These are phyloP conservation scores for Triticum monococcum DNA, from an alignment of 176 grass and related monocot species.

Conservation along the genomic window DNA sequence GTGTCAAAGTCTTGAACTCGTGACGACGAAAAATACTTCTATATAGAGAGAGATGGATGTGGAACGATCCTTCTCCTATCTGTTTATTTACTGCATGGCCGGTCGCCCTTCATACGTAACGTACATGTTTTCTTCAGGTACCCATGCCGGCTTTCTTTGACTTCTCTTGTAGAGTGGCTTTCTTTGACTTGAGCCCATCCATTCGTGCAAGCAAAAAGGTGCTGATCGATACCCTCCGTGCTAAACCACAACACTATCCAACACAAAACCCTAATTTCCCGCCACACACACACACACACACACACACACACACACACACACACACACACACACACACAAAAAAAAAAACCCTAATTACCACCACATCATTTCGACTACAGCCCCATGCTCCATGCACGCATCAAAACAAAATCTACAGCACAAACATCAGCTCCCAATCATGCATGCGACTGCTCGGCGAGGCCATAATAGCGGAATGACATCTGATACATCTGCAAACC, in stretches of 20 bases:
- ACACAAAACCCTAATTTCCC: not conserved
- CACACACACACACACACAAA: too few relatives aligned
- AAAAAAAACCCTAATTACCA: not conserved
- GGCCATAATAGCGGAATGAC: conserved; percentile 18
- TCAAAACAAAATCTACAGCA: not conserved
- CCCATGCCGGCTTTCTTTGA: not conserved
- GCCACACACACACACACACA: too few relatives aligned
- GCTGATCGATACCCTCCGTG: not conserved
- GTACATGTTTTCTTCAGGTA: not conserved
- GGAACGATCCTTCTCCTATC: not conserved
- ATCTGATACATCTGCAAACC: not conserved
- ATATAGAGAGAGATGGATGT: not conserved
- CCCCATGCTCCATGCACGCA: too few relatives aligned
- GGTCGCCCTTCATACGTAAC: not conserved
- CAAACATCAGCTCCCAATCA: not conserved
- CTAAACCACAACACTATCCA: not conserved
- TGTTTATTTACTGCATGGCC: not conserved
- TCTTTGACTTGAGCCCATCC: not conserved
- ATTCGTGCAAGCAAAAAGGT: not conserved
- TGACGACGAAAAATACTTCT: not conserved
- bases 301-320: too few relatives aligned
- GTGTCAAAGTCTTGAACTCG: not conserved
- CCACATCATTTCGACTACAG: not conserved
- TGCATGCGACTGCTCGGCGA: not conserved
- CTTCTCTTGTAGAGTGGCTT: not conserved